Percentiles rank a stretch among this genome's conserved stretches.
These are phyloP conservation scores for Chlorella sp. DNA, from an alignment of 139 green algal species.

Conservation along the genomic window DNA sequence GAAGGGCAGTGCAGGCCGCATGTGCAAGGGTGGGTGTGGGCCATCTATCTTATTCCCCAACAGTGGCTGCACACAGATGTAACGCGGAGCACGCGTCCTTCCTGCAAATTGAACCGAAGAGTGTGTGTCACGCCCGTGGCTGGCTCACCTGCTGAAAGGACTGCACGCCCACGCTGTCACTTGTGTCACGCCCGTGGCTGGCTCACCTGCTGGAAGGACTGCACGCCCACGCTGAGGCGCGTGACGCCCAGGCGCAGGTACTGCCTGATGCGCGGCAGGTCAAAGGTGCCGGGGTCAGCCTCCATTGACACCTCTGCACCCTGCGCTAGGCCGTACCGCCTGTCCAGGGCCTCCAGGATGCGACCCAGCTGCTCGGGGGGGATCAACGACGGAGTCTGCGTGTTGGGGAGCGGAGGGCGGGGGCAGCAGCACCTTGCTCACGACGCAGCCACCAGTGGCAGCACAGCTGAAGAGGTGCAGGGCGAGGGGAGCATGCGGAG, in stretches of 20 bases:
- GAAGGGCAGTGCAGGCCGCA: too few relatives aligned
- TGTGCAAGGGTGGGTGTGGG: too few relatives aligned
- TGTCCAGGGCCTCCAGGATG: conserved; percentile 56
- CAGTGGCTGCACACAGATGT: too few relatives aligned
- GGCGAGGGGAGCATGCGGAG: not conserved
- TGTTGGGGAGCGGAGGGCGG: not conserved
- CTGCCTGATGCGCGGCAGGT: conserved; percentile 50
- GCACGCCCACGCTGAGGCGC: conserved; percentile 87
- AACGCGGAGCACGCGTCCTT: too few relatives aligned
- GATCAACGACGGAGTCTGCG: conserved; percentile 83
- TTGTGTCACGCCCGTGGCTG: too few relatives aligned
- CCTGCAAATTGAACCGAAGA: too few relatives aligned
- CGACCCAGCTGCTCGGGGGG: conserved; percentile 56
- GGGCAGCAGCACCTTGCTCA: not conserved
- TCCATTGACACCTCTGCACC: conserved; percentile 84
- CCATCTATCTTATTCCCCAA: too few relatives aligned
- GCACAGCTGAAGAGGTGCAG: not conserved
- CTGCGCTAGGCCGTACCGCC: conserved; percentile 43
- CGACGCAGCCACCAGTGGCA: not conserved
- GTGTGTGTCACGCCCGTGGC: too few relatives aligned
- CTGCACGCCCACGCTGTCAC: too few relatives aligned
- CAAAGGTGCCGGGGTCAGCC: conserved; percentile 94
- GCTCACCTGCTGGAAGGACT: conserved; percentile 63
- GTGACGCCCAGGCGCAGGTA: conserved; percentile 80
- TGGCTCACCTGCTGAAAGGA: conserved; percentile 55